These are phyloP conservation scores for Russula sp. DNA, from an alignment of 768 basidiomycete genomes.

Conservation along the genomic window DNA sequence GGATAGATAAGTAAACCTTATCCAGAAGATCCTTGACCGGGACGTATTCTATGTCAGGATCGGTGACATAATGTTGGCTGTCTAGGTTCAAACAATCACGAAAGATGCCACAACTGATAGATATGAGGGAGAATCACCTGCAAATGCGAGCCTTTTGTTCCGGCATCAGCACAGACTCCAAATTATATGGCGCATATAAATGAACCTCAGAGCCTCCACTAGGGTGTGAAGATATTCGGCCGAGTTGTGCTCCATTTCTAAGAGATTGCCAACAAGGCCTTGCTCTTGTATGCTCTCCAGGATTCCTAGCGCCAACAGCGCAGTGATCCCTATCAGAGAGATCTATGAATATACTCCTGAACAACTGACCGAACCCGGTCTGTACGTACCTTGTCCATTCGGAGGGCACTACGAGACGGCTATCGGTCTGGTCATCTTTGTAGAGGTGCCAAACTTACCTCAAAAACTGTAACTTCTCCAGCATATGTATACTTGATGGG, in stretches of 20 bases:
- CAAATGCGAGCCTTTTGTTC: slow-evolving; percentile 52
- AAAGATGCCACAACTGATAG: not conserved
- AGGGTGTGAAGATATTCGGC: slow-evolving; percentile 83
- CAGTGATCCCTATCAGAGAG: slow-evolving; percentile 66
- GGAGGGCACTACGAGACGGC: slow-evolving; percentile 66
- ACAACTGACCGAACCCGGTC: not conserved
- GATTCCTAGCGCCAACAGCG: slow-evolving; percentile 89
- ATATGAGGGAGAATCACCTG: slow-evolving; percentile 48
- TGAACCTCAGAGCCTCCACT: slow-evolving; percentile 78
- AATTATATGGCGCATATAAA: slow-evolving; percentile 13
- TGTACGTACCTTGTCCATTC: slow-evolving; percentile 76
- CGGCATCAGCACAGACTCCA: slow-evolving; percentile 1
- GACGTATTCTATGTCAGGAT: slow-evolving; percentile 74
- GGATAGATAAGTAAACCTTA: slow-evolving; percentile 53
- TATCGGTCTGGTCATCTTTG: not conserved
- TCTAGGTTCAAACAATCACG: slow-evolving; percentile 45
- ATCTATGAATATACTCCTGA: not conserved
- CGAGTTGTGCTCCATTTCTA: slow-evolving; percentile 88
- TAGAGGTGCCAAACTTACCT: slow-evolving; percentile 48
- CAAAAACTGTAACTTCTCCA: slow-evolving; percentile 83
- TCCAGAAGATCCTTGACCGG: slow-evolving; percentile 82
- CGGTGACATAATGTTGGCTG: slow-evolving; percentile 86
- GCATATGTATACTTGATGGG: slow-evolving; percentile 91
- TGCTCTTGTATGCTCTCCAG: slow-evolving; percentile 81
- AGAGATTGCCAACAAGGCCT: slow-evolving; percentile 62